Base-by-base conservation (phyloP, 2,329 filamentous ascomycete species). In the Sporothrix pallida region DNA sequence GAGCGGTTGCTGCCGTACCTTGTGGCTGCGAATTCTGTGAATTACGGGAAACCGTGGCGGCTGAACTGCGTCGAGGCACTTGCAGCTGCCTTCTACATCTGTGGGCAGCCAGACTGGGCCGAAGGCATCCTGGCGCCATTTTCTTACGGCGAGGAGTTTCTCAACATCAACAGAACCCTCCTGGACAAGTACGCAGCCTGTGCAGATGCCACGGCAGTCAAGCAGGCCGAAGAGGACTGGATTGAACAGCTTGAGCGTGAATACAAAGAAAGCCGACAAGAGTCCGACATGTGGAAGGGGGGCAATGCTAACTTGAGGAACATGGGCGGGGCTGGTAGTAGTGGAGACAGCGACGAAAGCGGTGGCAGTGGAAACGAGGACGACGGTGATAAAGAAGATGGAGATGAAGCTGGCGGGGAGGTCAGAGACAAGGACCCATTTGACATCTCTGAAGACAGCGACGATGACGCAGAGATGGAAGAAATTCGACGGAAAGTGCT, bases 11-110 rank as follows among this genome's bases (percentile, higher is more conserved):
- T 99, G 73, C 96, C 96, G 0, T 99, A 99, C 81, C 90, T 99
- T 8, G 95, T 99, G 69, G 96, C 96, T 6, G 96, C 96, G 67
- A 99, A 99, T 81, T 92, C 93, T 0, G 96, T 98, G 80, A 99
- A 99, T 84, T 99, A 99, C 83, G 96, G 96, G 75, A 93, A 93
- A 79, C 96, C 96, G 5, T 98, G 95, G 93, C 87, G 95, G 72
- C 82, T 99, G 76, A 99, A 99, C 82, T 99, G 96, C 79, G 96
- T 94, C 44, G 96, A 99, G 84, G 96, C 96, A 3, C 86, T 99
- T 65, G 96, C 94, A 0, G 95, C 96, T 3, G 93, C 93, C 26
- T 99, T 97, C 80, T 93, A 89, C 79, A 99, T 99, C 76, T 98
- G 95, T 78, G 94, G 96, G 4, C 93, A 96, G 79, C 81, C 88